Percentiles rank a stretch among this genome's conserved stretches.
phyloP scores from a whole-genome alignment of 768 basidiomycete genomes.

The Rhodotorula babjevae region DNA sequence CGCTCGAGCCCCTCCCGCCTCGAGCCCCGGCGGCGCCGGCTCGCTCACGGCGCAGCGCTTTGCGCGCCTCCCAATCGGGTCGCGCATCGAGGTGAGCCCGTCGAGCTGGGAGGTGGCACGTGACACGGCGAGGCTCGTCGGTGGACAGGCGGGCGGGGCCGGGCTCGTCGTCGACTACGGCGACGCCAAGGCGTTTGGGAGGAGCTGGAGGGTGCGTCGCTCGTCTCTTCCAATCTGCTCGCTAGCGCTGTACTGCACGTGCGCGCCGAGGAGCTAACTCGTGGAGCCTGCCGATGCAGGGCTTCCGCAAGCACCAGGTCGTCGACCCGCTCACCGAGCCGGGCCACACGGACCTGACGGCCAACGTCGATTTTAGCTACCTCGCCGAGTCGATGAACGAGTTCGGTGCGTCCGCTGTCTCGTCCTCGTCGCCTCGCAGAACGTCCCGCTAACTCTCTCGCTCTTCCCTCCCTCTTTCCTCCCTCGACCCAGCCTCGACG shows the following conservation, averaged over 20 bases:
- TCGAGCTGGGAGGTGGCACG: constrained; percentile 65
- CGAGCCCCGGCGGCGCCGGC: background rate
- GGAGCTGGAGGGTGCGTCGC: constrained; percentile 71
- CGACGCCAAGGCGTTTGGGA: constrained; percentile 60
- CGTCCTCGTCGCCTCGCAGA: too few relatives aligned
- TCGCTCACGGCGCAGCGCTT: constrained; percentile 64
- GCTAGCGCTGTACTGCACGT: too few relatives aligned
- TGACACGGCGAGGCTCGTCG: constrained; percentile 62
- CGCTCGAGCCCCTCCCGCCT: background rate
- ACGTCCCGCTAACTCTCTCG: too few relatives aligned
- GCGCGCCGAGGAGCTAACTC: background rate
- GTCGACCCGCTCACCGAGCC: constrained; percentile 78
- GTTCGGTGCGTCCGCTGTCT: constrained; percentile 53
- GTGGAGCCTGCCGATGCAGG: constrained; percentile 52
- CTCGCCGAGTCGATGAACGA: constrained; percentile 69
- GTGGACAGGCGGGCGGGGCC: constrained; percentile 37
- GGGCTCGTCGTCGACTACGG: constrained; percentile 91
- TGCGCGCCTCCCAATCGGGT: constrained; percentile 60
- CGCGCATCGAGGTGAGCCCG: constrained; percentile 75
- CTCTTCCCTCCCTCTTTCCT: background rate
- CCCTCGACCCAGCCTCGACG: constrained; percentile 46
- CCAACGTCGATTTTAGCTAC: constrained; percentile 94
- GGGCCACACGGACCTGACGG: constrained; percentile 84
- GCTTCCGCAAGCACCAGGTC: constrained; percentile 79
- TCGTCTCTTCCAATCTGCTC: too few relatives aligned